Conservation (phyloP, 306 rosid genomes). For the Calophaca sinica region DNA sequence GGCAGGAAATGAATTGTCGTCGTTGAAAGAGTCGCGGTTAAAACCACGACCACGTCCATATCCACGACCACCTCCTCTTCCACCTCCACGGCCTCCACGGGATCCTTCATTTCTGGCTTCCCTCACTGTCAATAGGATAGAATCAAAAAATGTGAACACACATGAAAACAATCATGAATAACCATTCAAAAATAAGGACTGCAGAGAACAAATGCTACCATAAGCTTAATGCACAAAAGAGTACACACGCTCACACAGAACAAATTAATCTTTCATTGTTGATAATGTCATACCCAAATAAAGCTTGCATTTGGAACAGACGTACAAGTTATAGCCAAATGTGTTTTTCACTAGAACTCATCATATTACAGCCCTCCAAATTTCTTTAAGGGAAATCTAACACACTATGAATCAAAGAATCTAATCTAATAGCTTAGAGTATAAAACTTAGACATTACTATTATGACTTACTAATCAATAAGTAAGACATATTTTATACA, state of each 20-base stretch:
- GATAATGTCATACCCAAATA: neutral
- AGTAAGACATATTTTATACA: neutral
- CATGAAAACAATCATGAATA: neutral
- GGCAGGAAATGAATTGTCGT: constrained; percentile 57
- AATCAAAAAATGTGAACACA: neutral
- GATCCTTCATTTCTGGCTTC: constrained; percentile 73
- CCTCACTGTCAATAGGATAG: constrained; percentile 60
- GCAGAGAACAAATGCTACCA: neutral
- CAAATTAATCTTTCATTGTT: neutral
- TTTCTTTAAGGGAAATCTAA: neutral
- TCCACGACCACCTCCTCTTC: constrained; percentile 65
- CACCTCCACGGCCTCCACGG: constrained; percentile 82
- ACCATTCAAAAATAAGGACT: neutral
- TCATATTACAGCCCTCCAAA: neutral
- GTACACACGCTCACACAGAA: neutral
- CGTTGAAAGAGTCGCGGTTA: constrained; percentile 52
- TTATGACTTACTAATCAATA: neutral
- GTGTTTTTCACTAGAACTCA: neutral
- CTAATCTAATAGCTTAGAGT: neutral
- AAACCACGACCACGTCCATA: constrained; percentile 59
- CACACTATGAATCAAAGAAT: neutral
- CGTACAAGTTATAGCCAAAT: neutral
- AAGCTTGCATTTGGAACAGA: neutral
- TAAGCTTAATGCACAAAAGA: neutral
- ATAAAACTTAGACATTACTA: neutral